Evolutionary conservation across 75 land plant genomes (phyloP), one percentile per base, ranked within the genome.

Genomic region (Pseudotsuga menziesii): DNA sequence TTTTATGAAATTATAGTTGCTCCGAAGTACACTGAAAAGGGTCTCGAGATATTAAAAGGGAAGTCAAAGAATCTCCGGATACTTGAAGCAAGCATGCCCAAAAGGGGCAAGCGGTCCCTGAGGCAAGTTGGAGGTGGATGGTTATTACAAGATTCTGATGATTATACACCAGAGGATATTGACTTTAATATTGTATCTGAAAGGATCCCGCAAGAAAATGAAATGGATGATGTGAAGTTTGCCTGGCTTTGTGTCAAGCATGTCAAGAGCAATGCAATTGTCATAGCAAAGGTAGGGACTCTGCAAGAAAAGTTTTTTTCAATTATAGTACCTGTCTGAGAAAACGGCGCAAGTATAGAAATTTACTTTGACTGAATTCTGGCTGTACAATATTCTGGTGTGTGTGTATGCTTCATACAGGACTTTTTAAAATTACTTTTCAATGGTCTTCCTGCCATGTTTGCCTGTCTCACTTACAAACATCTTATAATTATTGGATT

Each of bases 171-270:
- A 41, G 83, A 89, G 70, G 91, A 89, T 74, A 91, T 94, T 72
- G 70, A 82, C 22, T 97, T 97, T 67, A 80, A 82, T 58, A 79
- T 83, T 11, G 87, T 84, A 2, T 85, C 95, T 27, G 82, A 82
- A 70, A 89, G 69, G 75, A 71, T 54, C 76, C 95, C 94, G 2
- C 70, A 76, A 67, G 87, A 89, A 61, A 78, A 57, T 62, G 89
- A 88, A 79, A 85, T 94, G 72, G 76, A 41, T 57, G 95, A 97
- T 85, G 98, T 94, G 25, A 78, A 92, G 58, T 94, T 94, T 83
- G 98, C 98, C 44, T 97, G 99, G 99, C 82, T 91, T 8, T 97
- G 99, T 86, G 93, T 88, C 11, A 97, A 97, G 91, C 99, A 97
- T 81, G 93, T 97, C 23, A 97, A 97, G 78, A 97, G 99, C 82